A percentile compares a stretch with the other conserved stretches of the same genome.
These are phyloP conservation scores for Hypoxylon sp. DNA, from an alignment of 2,329 filamentous ascomycete genomes.

Conservation along the genomic window DNA sequence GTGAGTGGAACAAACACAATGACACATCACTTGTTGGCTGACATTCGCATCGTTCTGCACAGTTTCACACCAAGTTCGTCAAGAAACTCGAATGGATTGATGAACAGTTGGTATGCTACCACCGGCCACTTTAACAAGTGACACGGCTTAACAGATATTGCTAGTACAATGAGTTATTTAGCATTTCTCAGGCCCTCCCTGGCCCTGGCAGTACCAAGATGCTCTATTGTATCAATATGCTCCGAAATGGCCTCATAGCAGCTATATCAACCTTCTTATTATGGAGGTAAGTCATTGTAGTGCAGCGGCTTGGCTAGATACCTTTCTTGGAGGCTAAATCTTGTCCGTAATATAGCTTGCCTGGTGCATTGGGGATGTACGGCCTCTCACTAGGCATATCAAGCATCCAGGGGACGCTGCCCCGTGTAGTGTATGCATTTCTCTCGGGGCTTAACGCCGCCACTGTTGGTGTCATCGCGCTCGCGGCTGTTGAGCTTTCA, in stretches of 20 bases:
- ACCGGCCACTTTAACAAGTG: not conserved
- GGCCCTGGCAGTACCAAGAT: conserved; percentile 81
- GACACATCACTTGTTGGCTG: not conserved
- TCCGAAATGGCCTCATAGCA: conserved; percentile 71
- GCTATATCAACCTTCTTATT: conserved; percentile 73
- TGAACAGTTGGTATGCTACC: conserved; percentile 70
- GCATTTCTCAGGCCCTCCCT: conserved; percentile 75
- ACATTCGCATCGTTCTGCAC: not conserved
- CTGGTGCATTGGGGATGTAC: conserved; percentile 79
- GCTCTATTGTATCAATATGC: conserved; percentile 76
- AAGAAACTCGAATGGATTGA: conserved; percentile 74
- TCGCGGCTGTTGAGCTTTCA: conserved; percentile 77
- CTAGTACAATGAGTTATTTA: conserved; percentile 79
- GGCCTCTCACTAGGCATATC: conserved; percentile 75
- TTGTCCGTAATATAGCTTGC: conserved; percentile 63
- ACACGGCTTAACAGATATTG: not conserved
- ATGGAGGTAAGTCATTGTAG: conserved; percentile 68
- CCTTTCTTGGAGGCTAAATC: not conserved
- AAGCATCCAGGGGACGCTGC: conserved; percentile 71
- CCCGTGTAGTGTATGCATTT: conserved; percentile 75
- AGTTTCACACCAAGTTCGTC: conserved; percentile 74
- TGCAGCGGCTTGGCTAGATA: not conserved
- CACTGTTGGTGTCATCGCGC: conserved; percentile 78
- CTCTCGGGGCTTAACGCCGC: conserved; percentile 80
- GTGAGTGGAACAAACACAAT: conserved; percentile 53